Evolutionary conservation across 495 filamentous ascomycete species (phyloP).

Genomic region (Astrothelium macrocarpum): DNA sequence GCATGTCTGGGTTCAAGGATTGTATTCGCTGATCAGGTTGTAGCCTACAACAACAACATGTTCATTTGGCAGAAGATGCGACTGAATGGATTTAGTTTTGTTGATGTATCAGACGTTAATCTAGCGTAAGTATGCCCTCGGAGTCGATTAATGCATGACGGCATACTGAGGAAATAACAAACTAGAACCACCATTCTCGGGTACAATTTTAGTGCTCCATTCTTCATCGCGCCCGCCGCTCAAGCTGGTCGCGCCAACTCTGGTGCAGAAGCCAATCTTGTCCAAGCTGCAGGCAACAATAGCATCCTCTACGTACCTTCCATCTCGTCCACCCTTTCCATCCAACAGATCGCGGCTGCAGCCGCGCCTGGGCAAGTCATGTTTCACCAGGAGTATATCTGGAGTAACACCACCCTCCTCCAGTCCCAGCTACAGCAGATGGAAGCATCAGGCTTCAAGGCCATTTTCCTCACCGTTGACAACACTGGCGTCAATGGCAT

Average conservation of each 20-base stretch:
- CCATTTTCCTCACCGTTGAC: slow-evolving; percentile 36
- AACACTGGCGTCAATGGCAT: slow-evolving; percentile 31
- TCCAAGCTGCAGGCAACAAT: slow-evolving; percentile 26
- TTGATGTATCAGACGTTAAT: slow-evolving; percentile 4
- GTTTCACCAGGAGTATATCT: slow-evolving; percentile 31
- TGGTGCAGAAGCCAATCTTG: slow-evolving; percentile 32
- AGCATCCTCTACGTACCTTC: slow-evolving; percentile 33
- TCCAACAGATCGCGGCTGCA: slow-evolving; percentile 31
- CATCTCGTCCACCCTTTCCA: slow-evolving; percentile 25
- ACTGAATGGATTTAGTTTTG: slow-evolving; percentile 9
- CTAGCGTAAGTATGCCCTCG: background rate
- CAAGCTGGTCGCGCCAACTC: slow-evolving; percentile 27
- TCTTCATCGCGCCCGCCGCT: slow-evolving; percentile 8
- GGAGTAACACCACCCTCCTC: slow-evolving; percentile 30
- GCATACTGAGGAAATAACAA: background rate
- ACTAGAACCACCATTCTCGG: slow-evolving; percentile 8
- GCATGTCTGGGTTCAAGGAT: background rate
- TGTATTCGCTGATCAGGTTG: background rate
- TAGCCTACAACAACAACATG: slow-evolving; percentile 6
- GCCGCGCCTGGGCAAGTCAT: slow-evolving; percentile 27
- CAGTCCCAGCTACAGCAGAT: slow-evolving; percentile 26
- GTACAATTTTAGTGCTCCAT: slow-evolving; percentile 3
- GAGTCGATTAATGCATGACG: background rate
- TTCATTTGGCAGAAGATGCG: slow-evolving; percentile 9
- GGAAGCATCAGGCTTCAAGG: slow-evolving; percentile 30